Percentiles rank a stretch among this genome's conserved stretches.
phyloP scores from a whole-genome alignment of 345 rosid species.

The Eutrema japonicum region DNA sequence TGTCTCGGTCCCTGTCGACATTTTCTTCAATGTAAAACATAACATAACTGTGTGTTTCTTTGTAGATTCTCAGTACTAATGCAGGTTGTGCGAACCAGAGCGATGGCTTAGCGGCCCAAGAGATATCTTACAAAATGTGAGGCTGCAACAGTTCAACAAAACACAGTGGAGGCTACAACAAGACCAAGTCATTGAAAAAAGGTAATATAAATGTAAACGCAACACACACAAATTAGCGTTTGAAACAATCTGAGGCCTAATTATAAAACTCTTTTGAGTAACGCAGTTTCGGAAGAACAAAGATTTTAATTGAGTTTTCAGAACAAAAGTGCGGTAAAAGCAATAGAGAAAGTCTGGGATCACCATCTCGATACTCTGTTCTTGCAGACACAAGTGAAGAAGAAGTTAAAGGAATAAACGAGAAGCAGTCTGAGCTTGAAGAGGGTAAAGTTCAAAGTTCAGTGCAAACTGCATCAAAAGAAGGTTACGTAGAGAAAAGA shows the following conservation, averaged over 20 bases:
- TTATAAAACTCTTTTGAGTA: background rate
- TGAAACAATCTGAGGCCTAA: background rate
- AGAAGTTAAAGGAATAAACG: too few species aligned
- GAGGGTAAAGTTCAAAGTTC: too few species aligned
- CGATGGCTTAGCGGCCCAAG: constrained; percentile 39
- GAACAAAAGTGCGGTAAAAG: constrained; percentile 50
- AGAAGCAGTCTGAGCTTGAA: too few species aligned
- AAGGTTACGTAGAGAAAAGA: too few species aligned
- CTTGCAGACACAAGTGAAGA: too few species aligned
- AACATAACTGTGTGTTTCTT: background rate
- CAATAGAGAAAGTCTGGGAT: too few species aligned
- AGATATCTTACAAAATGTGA: constrained; percentile 60
- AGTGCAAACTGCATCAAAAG: too few species aligned
- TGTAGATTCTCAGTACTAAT: constrained; percentile 6
- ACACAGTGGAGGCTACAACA: constrained; percentile 74
- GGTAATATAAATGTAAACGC: constrained; percentile 44
- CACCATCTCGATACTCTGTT: too few species aligned
- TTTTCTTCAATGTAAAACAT: constrained; percentile 53
- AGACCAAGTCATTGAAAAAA: constrained; percentile 48
- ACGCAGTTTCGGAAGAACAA: constrained; percentile 62
- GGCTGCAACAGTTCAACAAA: constrained; percentile 62
- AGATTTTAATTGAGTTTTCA: constrained; percentile 50
- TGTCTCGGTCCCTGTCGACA: constrained; percentile 49
- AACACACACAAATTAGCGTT: background rate
- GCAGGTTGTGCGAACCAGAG: constrained; percentile 38